phyloP scores from a whole-genome alignment of 2,329 filamentous ascomycete species.

The Purpureocillium takamizusanense region DNA sequence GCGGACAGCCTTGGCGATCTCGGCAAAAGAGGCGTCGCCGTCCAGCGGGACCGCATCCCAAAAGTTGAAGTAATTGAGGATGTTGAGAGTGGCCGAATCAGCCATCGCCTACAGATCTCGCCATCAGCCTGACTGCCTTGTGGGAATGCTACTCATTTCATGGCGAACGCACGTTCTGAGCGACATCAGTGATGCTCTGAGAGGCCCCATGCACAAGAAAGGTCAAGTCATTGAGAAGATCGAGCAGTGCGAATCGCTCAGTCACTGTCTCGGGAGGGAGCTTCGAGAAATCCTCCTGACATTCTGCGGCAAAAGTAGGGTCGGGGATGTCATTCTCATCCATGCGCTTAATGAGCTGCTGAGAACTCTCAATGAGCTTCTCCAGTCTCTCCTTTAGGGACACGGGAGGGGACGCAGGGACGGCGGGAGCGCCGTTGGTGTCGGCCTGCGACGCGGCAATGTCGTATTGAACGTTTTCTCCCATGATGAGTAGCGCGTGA shows the following conservation, averaged over 20 bases:
- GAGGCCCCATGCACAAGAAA: not conserved
- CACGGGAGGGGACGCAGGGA: not conserved
- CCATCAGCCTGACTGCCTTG: too few relatives aligned
- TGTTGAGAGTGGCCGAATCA: conserved; percentile 4
- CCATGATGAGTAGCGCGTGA: not conserved
- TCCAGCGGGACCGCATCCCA: conserved; percentile 13
- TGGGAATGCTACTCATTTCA: not conserved
- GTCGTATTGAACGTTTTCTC: not conserved
- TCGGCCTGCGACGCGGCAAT: not conserved
- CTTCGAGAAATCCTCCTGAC: not conserved
- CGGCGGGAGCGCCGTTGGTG: not conserved
- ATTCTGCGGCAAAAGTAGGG: not conserved
- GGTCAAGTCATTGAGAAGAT: not conserved
- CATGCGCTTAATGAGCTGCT: conserved; percentile 1
- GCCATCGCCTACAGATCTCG: not conserved
- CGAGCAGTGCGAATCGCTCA: not conserved
- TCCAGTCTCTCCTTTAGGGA: not conserved
- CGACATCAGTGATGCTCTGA: not conserved
- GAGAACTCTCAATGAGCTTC: not conserved
- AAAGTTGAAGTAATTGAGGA: conserved; percentile 14
- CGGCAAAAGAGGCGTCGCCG: conserved; percentile 9
- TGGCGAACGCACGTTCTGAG: not conserved
- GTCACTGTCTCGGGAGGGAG: not conserved
- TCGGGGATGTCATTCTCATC: not conserved
- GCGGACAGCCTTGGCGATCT: conserved; percentile 19